Base-by-base conservation (phyloP, 2,329 filamentous ascomycete species). In the Fusarium scirpi region DNA sequence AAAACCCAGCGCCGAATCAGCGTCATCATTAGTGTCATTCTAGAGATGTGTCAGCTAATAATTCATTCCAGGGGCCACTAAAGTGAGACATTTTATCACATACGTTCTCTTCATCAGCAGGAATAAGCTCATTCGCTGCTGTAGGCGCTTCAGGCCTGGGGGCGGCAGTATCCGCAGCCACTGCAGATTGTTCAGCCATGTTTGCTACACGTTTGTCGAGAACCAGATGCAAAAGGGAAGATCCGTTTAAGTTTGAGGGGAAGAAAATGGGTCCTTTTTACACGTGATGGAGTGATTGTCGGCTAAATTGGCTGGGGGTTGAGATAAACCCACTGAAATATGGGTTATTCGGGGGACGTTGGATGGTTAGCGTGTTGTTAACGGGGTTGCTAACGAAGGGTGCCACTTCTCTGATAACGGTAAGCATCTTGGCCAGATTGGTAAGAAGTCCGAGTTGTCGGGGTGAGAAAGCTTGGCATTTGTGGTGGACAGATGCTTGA, bases 251-350 rank as follows among this genome's bases (percentile, higher is more conserved):
- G n/a, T 22, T 41, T 53, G 49, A 53, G 49, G 49, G 49, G 49
- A 18, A 43, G 34, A 43, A 53, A 41, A 43, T 29, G 49, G 49
- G 24, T 29, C 34, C 6, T n/a, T 20, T 12, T 8, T 43, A 41
- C 49, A 53, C 49, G 49, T 53, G 49, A 53, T 53, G 49, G 41
- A 41, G 27, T 27, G 24, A 53, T 53, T 18, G 16, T 41, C 34
- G 49, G 49, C 49, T 53, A 53, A 53, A 41, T 22, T 22, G 49
- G 34, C n/a, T n/a, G 9, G 24, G 38, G 41, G 22, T n/a, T 2
- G 4, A 4, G 32, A 11, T 4, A 41, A 29, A 25, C n/a, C 30
- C 34, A 43, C 49, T 13, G 24, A n/a, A 38, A 12, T 38, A 38
- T 38, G 34, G 34, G 10, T 38, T n/a, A 6, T 12, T 38, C 6